Evolutionary conservation across 345 rosid species (phyloP).

Genomic region (Murraya paniculata): DNA sequence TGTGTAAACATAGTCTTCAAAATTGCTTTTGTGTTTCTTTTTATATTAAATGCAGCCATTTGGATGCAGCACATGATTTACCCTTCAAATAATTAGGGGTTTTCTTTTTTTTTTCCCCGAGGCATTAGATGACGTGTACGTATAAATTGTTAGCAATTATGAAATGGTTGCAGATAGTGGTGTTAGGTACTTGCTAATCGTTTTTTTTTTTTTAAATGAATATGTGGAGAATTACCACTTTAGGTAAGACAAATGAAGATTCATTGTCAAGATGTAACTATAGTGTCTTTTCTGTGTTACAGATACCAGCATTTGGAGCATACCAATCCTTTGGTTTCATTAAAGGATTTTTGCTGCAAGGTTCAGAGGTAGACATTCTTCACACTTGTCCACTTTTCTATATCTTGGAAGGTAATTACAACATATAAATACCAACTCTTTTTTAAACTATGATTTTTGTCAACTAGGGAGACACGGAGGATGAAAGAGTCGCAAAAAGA

Average conservation of each 20-base stretch:
- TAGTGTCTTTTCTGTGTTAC: conserved; percentile 1
- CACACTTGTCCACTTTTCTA: background rate
- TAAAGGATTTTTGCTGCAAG: conserved; percentile 54
- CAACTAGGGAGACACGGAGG: conserved; percentile 62
- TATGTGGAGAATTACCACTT: too few relatives aligned
- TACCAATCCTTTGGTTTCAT: conserved; percentile 63
- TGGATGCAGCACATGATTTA: too few relatives aligned
- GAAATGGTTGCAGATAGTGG: background rate
- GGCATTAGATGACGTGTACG: too few relatives aligned
- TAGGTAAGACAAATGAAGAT: background rate
- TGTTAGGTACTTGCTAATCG: background rate
- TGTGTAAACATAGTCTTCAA: too few relatives aligned
- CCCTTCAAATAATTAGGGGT: too few relatives aligned
- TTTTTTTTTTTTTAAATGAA: background rate
- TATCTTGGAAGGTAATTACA: background rate
- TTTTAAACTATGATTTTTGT: conserved; percentile 5
- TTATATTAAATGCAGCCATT: too few relatives aligned
- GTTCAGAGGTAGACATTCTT: conserved; percentile 58
- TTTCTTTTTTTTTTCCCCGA: too few relatives aligned
- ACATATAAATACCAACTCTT: background rate
- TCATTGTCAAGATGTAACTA: background rate
- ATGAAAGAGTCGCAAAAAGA: conserved; percentile 85
- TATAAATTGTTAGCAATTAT: background rate
- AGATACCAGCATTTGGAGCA: conserved; percentile 81
- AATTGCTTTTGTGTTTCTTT: too few relatives aligned